A percentile compares a stretch with the other conserved stretches of the same genome.
phyloP scores from a whole-genome alignment of 2,329 filamentous ascomycete species.

The Fusarium nisikadoi region DNA sequence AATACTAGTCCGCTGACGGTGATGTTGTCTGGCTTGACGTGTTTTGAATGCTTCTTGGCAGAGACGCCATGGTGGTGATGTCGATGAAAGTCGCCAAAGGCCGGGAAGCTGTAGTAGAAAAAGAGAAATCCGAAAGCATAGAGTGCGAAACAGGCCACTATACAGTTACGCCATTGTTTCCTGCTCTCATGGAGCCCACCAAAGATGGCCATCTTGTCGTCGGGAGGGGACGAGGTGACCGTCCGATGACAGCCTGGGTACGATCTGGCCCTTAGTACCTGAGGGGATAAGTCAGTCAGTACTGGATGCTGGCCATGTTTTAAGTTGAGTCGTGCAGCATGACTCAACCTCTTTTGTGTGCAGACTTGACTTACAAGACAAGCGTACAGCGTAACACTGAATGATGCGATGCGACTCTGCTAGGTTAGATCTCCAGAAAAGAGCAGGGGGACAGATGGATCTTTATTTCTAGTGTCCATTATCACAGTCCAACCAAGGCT shows the following conservation, averaged over 20 bases:
- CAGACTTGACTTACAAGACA: not conserved
- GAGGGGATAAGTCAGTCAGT: not conserved
- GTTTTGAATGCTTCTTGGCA: not conserved
- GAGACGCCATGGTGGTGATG: not conserved
- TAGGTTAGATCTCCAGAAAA: not conserved
- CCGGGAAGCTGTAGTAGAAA: not conserved
- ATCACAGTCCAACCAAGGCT: not conserved
- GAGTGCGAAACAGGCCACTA: not conserved
- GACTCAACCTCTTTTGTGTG: not conserved
- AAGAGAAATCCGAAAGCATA: not conserved
- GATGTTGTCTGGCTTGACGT: slow-evolving; percentile 22
- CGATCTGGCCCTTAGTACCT: not conserved
- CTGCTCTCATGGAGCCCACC: slow-evolving; percentile 1
- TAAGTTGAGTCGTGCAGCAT: not conserved
- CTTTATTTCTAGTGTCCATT: not conserved
- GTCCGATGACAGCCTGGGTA: not conserved
- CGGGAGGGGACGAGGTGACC: not conserved
- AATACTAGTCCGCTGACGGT: slow-evolving; percentile 32
- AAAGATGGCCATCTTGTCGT: not conserved
- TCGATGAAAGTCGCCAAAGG: not conserved
- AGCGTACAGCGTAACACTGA: not conserved
- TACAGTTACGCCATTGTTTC: not conserved
- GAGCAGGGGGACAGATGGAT: not conserved
- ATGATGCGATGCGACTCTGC: not conserved
- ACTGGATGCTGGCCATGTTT: not conserved